Conservation (phyloP, 2,329 filamentous ascomycete genomes). For the Sporothrix curviconia region DNA sequence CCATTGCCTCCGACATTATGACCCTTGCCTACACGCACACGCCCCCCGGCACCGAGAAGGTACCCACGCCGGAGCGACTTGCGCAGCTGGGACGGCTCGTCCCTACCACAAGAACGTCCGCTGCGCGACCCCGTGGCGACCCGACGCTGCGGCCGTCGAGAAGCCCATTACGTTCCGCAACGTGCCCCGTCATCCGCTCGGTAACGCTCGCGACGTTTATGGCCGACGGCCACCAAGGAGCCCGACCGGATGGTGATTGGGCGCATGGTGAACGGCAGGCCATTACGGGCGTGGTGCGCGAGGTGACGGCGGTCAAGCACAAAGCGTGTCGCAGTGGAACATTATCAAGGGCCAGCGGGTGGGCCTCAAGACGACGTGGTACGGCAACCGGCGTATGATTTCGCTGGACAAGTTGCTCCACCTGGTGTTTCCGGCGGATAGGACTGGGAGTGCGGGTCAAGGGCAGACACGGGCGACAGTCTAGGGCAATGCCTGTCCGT, state of each 20-base stretch:
- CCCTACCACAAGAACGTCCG: conserved; percentile 90
- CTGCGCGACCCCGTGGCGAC: conserved; percentile 80
- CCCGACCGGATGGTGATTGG: conserved; percentile 73
- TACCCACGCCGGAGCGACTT: conserved; percentile 56
- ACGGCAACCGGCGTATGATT: conserved; percentile 79
- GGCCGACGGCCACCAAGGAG: conserved; percentile 62
- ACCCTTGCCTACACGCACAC: conserved; percentile 81
- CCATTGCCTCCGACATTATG: conserved; percentile 80
- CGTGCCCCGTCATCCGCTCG: conserved; percentile 71
- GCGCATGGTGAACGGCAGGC: conserved; percentile 76
- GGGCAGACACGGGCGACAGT: conserved; percentile 70
- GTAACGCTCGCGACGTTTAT: conserved; percentile 74
- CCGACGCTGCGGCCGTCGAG: conserved; percentile 67
- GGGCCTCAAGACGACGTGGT: conserved; percentile 69
- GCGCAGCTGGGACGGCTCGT: conserved; percentile 80
- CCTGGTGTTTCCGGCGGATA: conserved; percentile 89
- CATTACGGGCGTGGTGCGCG: conserved; percentile 70
- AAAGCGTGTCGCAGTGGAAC: conserved; percentile 70
- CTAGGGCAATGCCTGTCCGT: conserved; percentile 78
- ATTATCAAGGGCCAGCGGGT: conserved; percentile 65
- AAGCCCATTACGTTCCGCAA: conserved; percentile 72
- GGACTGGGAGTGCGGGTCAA: conserved; percentile 75
- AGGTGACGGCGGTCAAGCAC: conserved; percentile 61
- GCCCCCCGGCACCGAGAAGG: conserved; percentile 64
- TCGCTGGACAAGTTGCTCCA: conserved; percentile 85